phyloP scores from a whole-genome alignment of 441 rosid genomes.

The Codiaeum variegatum region DNA sequence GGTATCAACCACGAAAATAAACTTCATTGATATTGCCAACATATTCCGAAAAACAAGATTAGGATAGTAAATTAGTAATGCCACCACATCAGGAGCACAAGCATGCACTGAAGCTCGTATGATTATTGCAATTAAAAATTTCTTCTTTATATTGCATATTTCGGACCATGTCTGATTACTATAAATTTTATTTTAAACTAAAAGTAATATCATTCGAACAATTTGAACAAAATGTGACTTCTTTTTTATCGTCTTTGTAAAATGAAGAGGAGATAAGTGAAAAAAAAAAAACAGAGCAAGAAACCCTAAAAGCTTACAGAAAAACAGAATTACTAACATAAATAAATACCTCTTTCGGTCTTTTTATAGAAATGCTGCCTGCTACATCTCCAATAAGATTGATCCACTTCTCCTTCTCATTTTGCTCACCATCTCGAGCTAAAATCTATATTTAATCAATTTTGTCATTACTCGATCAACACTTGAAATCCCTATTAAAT shows the following conservation, averaged over 20 bases:
- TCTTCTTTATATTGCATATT: not conserved
- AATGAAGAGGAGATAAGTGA: not conserved
- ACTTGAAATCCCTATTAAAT: not conserved
- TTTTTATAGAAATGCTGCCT: conserved; percentile 88
- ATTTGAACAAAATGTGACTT: not conserved
- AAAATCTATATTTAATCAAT: conserved; percentile 54
- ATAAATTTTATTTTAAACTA: not conserved
- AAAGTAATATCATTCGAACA: not conserved
- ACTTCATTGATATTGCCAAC: conserved; percentile 1
- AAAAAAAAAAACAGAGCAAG: not conserved
- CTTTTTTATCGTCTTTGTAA: too few relatives aligned
- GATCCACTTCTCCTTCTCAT: conserved; percentile 92
- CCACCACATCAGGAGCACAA: not conserved
- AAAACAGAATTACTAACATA: conserved; percentile 6
- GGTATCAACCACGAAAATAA: conserved; percentile 2
- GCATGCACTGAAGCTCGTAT: not conserved
- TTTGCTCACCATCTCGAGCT: conserved; percentile 88
- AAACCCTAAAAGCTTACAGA: not conserved
- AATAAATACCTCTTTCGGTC: conserved; percentile 85
- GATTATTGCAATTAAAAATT: not conserved
- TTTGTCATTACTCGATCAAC: conserved; percentile 17
- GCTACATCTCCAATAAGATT: conserved; percentile 85
- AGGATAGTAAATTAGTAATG: not conserved
- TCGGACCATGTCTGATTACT: not conserved
- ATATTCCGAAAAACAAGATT: not conserved